Base-by-base conservation (phyloP, 108 stramenopile genomes). In the Stephanodiscus minutulus region DNA sequence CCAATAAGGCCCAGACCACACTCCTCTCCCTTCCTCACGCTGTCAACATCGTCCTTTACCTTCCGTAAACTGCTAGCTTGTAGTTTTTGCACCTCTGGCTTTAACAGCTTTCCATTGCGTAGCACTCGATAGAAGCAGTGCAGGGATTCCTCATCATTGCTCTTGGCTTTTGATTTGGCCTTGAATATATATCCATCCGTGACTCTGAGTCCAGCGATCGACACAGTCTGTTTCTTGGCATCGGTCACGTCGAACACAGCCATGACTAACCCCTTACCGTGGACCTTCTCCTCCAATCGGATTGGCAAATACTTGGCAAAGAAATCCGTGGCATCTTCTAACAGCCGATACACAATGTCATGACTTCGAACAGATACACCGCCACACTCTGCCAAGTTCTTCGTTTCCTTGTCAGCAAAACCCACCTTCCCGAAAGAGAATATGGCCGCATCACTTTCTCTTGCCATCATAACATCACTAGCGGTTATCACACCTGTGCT, bases 401-500 rank as follows among this genome's bases (percentile, higher is more conserved):
- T 58, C 25, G 77, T 81, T 8, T 74, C 73, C 65, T 81, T 82
- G 48, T 90, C 87, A 11, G 77, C 77, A 18, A 79, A 61, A 0
- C 77, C 82, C 33, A 89, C 90, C 48, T 87, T 63, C 15, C 85
- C 81, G 69, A 95, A 95, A 12, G 73, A 64, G 68, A 92, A 88
- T 47, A 95, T 88, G 6, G 78, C 72, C 20, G 91, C 94, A 61
- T 86, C 83, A 68, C 91, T 88, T 79, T 95, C 90, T 29, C 77
- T 87, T 29, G 94, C 94, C 77, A 92, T 74, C 64, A 77, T 69
- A 46, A 95, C 86, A 69, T 95, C 94, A 44, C 66, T 84, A 5
- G 75, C 70, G 25, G 81, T 84, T 7, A 92, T 72, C 13, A 87
- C 82, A 12, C 94, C 94, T 15, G 92, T 83, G 22, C 90, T 87